Conservation (phyloP, 352 stramenopile genomes). For the Achlya hypogyna region DNA sequence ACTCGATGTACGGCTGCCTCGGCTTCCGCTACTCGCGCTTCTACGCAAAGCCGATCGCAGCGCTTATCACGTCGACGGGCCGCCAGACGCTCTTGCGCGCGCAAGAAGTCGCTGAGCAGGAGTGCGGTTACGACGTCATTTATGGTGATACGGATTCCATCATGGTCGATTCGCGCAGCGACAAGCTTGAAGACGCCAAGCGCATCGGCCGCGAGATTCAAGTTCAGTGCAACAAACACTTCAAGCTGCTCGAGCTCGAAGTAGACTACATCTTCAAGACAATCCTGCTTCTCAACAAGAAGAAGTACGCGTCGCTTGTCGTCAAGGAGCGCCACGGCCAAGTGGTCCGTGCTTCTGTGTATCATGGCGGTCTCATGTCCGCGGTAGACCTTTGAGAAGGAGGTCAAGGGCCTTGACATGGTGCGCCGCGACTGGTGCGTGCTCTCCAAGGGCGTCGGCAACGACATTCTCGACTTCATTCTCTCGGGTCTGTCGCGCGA, state of each 20-base stretch:
- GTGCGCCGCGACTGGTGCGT: conserved; percentile 98
- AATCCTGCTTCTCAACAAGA: conserved; percentile 99
- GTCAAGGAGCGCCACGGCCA: conserved; percentile 64
- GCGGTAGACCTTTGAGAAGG: conserved; percentile 76
- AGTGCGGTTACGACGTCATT: conserved; percentile 97
- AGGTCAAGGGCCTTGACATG: conserved; percentile 98
- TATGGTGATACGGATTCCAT: conserved; percentile 99
- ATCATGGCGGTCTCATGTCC: not conserved
- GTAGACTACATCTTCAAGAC: conserved; percentile 99
- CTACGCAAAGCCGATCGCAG: conserved; percentile 97
- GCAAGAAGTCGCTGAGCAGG: conserved; percentile 94
- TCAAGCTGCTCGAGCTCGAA: conserved; percentile 98
- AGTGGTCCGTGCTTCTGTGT: conserved; percentile 7
- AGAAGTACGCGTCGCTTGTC: conserved; percentile 99
- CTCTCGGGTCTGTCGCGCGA: conserved; percentile 91
- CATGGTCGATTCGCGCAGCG: conserved; percentile 96
- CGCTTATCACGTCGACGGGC: conserved; percentile 98
- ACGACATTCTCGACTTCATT: conserved; percentile 96
- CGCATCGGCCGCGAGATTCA: conserved; percentile 94
- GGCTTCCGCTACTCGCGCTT: conserved; percentile 98
- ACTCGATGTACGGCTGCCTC: conserved; percentile 99
- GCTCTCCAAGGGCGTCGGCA: conserved; percentile 95
- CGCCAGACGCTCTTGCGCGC: conserved; percentile 97
- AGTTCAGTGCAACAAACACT: conserved; percentile 98
- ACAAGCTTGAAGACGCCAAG: conserved; percentile 89